These are phyloP conservation scores for Talaromyces trachyspermus DNA, from an alignment of 495 filamentous ascomycete species.

Conservation along the genomic window DNA sequence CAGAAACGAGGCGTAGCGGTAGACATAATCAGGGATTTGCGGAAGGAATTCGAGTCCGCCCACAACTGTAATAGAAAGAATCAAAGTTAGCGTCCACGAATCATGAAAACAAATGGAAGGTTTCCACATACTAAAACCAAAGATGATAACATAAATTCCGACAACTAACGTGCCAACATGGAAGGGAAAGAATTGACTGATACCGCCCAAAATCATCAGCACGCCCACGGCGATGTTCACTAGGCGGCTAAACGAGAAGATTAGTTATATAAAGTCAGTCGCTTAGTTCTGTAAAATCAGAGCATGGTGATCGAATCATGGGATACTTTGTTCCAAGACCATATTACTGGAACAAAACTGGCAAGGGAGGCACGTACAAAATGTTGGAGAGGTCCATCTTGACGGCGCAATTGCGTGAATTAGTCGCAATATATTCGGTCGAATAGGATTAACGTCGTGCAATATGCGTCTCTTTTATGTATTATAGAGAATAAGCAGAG, in stretches of 20 bases:
- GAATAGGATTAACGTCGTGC: too few relatives aligned
- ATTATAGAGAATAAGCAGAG: too few relatives aligned
- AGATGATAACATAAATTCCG: slow-evolving; percentile 80
- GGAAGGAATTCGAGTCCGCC: slow-evolving; percentile 61
- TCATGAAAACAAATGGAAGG: neutral
- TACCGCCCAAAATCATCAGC: slow-evolving; percentile 84
- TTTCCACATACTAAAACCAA: slow-evolving; percentile 69
- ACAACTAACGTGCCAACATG: slow-evolving; percentile 53
- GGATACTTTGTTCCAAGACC: slow-evolving; percentile 5
- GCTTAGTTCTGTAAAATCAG: too few relatives aligned
- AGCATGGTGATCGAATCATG: too few relatives aligned
- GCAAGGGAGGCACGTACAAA: slow-evolving; percentile 37
- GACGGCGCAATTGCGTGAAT: too few relatives aligned
- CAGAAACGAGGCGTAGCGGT: slow-evolving; percentile 92
- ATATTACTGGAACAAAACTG: neutral
- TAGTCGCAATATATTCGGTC: too few relatives aligned
- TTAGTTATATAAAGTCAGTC: slow-evolving; percentile 16
- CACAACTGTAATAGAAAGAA: slow-evolving; percentile 22
- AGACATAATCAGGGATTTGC: slow-evolving; percentile 86
- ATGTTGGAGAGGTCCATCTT: slow-evolving; percentile 53
- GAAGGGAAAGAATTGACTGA: slow-evolving; percentile 69
- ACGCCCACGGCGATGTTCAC: slow-evolving; percentile 86
- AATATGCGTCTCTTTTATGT: neutral
- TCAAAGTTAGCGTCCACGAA: slow-evolving; percentile 8
- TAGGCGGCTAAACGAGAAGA: slow-evolving; percentile 57